These are phyloP conservation scores for Aspergillus sp. DNA, from an alignment of 2,329 filamentous ascomycete genomes.

Conservation along the genomic window DNA sequence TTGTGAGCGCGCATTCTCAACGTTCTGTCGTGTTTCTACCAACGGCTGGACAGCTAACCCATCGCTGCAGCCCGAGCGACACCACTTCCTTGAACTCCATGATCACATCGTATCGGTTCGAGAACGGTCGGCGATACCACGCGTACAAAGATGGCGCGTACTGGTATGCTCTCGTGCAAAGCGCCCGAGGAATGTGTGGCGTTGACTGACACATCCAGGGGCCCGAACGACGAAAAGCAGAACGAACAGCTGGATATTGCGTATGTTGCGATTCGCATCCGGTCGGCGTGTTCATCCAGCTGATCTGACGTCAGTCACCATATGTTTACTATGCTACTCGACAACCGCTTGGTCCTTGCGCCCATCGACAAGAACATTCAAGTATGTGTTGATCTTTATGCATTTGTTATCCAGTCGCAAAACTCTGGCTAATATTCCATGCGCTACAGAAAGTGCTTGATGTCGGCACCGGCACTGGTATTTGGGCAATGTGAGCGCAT, in stretches of 20 bases:
- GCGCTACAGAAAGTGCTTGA: slow-evolving; percentile 22
- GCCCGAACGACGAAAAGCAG: slow-evolving; percentile 25
- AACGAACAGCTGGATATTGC: slow-evolving; percentile 25
- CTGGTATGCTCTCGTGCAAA: slow-evolving; percentile 9
- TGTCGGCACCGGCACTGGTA: slow-evolving; percentile 21
- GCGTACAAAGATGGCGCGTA: slow-evolving; percentile 32
- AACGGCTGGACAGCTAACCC: background rate
- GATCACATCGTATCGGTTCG: slow-evolving; percentile 24
- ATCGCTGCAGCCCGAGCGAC: slow-evolving; percentile 14
- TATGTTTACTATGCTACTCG: slow-evolving; percentile 25
- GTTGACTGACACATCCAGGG: slow-evolving; percentile 12
- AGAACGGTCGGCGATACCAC: slow-evolving; percentile 33
- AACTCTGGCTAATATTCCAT: background rate
- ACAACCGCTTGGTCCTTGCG: slow-evolving; percentile 18
- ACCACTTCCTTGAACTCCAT: slow-evolving; percentile 20
- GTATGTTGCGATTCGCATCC: slow-evolving; percentile 6
- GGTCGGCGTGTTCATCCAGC: background rate
- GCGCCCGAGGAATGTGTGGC: background rate
- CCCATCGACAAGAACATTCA: slow-evolving; percentile 16
- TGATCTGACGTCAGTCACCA: slow-evolving; percentile 17
- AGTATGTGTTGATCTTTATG: slow-evolving; percentile 3
- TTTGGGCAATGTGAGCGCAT: slow-evolving; percentile 20
- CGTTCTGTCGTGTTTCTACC: background rate
- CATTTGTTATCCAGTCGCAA: too few species aligned
- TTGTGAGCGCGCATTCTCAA: slow-evolving; percentile 11